These are phyloP conservation scores for Metschnikowia henanensis DNA, from an alignment of 805 yeast genomes.

Conservation along the genomic window DNA sequence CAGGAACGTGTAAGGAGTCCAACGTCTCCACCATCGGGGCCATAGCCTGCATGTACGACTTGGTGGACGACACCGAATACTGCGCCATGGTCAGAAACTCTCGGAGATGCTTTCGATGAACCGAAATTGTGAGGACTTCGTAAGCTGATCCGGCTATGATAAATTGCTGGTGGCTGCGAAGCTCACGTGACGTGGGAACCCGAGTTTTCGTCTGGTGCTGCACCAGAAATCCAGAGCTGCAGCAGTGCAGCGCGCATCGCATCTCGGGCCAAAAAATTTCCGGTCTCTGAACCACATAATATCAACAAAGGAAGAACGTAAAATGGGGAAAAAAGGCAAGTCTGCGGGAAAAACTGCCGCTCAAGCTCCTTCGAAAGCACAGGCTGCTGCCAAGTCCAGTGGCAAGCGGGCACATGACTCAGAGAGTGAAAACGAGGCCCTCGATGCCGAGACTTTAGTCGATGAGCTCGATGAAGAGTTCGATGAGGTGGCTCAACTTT, in stretches of 20 bases:
- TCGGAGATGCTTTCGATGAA: too few relatives aligned
- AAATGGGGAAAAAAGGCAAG: constrained; percentile 8
- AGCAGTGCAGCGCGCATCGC: constrained; percentile 17
- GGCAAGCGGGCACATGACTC: constrained; percentile 30
- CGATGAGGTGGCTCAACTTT: constrained; percentile 54
- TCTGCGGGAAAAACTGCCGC: constrained; percentile 2
- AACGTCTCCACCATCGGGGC: constrained; percentile 59
- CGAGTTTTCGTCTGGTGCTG: background rate
- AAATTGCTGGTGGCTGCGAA: background rate
- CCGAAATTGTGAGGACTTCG: too few relatives aligned
- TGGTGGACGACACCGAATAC: constrained; percentile 58
- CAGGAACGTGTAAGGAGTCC: constrained; percentile 13
- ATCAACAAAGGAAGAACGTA: background rate
- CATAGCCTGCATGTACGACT: constrained; percentile 81
- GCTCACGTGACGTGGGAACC: background rate
- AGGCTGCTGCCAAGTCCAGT: background rate
- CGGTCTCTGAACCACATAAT: background rate
- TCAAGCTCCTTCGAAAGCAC: background rate
- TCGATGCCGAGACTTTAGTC: constrained; percentile 42
- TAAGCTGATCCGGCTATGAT: too few relatives aligned
- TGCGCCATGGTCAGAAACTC: constrained; percentile 39
- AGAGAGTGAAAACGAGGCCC: constrained; percentile 29
- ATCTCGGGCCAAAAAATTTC: constrained; percentile 16
- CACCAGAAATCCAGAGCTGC: too few relatives aligned
- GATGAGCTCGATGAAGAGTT: constrained; percentile 56